Evolutionary conservation across 169 alveolate species (phyloP).

Genomic region (Amoebophrya sp.): DNA sequence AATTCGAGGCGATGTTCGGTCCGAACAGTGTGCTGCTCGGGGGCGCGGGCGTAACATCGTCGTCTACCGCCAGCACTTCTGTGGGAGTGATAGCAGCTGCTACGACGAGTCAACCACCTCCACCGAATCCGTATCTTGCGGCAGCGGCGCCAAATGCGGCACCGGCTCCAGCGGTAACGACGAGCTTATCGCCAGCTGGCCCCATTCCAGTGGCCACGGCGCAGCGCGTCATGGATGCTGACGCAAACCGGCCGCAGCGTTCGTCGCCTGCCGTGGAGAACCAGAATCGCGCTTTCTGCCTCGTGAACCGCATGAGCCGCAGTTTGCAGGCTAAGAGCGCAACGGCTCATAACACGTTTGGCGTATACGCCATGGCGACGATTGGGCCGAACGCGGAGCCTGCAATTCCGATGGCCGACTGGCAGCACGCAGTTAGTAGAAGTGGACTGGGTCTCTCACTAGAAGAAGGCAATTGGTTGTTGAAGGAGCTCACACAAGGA

Average conservation of each 20-base stretch:
- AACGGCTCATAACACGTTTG: neutral
- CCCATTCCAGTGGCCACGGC: neutral
- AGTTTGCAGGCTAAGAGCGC: neutral
- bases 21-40: neutral
- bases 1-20: neutral
- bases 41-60: slow-evolving; percentile 3
- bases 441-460: neutral
- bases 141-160: no score
- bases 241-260: neutral
- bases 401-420: neutral
- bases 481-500: neutral
- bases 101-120: no score
- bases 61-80: no score
- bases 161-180: neutral
- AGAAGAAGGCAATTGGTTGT: neutral
- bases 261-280: neutral
- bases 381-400: neutral
- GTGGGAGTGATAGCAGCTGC: no score
- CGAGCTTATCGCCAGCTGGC: no score
- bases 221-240: neutral
- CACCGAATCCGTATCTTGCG: no score
- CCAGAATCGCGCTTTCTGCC: neutral
- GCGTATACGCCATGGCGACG: neutral
- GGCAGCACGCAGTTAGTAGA: neutral
- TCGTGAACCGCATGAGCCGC: neutral